Base-by-base conservation (phyloP, 1,284 basidiomycete genomes). In the Coniferiporia sulphurascens region DNA sequence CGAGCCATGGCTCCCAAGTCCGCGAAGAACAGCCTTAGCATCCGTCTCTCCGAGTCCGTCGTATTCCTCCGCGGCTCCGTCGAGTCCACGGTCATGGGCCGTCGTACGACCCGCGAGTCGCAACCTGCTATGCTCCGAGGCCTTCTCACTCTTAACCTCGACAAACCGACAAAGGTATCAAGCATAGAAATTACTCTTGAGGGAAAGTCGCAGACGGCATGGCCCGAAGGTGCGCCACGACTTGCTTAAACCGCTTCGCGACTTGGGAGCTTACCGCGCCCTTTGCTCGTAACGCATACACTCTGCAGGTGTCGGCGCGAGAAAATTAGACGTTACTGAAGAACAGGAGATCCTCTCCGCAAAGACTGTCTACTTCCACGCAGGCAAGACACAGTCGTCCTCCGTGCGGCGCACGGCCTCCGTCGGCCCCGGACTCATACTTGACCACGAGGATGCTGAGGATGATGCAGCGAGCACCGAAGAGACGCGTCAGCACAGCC, bases 61-160 rank as follows among this genome's bases (percentile, higher is more conserved):
- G 85, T 94, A 65, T 91, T 92, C 70, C 81, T 95, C 36, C 82
- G 86, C 57, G 76, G 76, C 8, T 62, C 79, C 15, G 77, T 77
- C 60, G 78, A 78, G 63, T 70, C 76, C 19, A 73, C 77, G 13
- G 55, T 63, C 21, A 53, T 61, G 22, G 74, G 76, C 21, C 73
- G 85, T 56, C 79, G 80, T 44, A 73, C 78, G 46, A 69, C 72
- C 13, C 69, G 73, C 8, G 70, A 70, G n/a, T 69, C 77, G 19
- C 81, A 84, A 4, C 87, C 91, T 1, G 87, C 93, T 6, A 80
- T 95, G 71, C 78, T 99, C 35, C 82, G 96, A 44, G 96, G 95
- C n/a, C 76, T 98, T 10, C 79, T 98, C 60, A 88, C 86, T 1
- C 77, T 99, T 48, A 83, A 85, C 10, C 78, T 98, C 34, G 77